Evolutionary conservation across 2,329 filamentous ascomycete species (phyloP), one percentile per base, ranked within the genome.

Genomic region (Davidsoniella neocaledoniae): DNA sequence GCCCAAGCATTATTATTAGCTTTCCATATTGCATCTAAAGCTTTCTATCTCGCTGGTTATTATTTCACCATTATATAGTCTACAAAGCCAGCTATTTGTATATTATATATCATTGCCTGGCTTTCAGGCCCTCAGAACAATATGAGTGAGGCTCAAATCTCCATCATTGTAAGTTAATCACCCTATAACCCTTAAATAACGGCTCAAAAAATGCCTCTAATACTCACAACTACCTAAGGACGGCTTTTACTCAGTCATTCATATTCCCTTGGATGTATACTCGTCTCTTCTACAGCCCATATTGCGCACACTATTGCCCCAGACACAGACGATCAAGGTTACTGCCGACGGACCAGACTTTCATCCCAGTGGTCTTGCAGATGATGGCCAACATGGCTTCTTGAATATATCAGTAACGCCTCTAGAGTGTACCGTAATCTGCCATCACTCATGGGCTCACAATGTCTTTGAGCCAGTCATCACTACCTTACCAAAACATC

Each of bases 331-430:
- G 51, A 56, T 66, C 50, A 57, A 57, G 62, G 67, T 57, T 58
- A 64, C 54, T 52, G 53, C 52, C 51, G 61, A 62, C 48, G 62
- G 61, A 19, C 48, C 48, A 6, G 48, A 53, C 29, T 53, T 51
- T 21, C 46, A 41, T 9, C 46, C 50, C 2, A 48, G 38, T 17
- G 45, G 49, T 16, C 49, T 52, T 4, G 59, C 63, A 45, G 60
- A 66, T 46, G 60, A 66, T 53, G 60, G 62, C 45, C 73, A 73
- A 60, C 83, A 91, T 64, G 79, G 79, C 42, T 96, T 98, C 64
- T 74, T 95, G 62, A 96, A 96, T 63, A 79, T 98, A 57, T 93
- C 86, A 55, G 76, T 96, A 59, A 96, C 88, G 0, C 86, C 87
- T 0, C 76, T 94, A 49, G 91, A 95, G 64, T 94, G 86, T 66